phyloP scores from a whole-genome alignment of 768 basidiomycete species.

The Trametes coccinea region DNA sequence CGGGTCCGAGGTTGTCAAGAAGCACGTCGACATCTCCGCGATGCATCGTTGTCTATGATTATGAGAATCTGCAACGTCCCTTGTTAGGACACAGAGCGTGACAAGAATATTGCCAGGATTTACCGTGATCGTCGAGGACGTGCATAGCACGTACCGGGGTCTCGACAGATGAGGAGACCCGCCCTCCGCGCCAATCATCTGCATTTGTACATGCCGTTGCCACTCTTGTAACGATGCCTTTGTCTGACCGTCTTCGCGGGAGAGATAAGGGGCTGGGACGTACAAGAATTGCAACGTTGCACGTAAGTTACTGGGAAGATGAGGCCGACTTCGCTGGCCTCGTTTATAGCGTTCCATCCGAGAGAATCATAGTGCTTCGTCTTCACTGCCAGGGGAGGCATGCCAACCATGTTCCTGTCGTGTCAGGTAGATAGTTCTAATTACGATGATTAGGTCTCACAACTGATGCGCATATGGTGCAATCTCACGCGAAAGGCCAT shows the following conservation, averaged over 20 bases:
- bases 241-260: background rate
- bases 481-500: too few species aligned
- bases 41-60: background rate
- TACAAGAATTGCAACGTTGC: background rate
- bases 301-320: background rate
- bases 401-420: background rate
- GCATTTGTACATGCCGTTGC: background rate
- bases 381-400: background rate
- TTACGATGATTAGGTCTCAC: background rate
- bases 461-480: background rate
- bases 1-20: conserved; percentile 2
- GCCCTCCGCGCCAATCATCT: background rate
- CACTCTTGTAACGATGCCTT: background rate
- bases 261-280: conserved; percentile 1
- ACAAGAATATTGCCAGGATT: background rate
- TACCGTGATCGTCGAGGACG: background rate
- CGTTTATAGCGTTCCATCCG: background rate
- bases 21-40: conserved; percentile 11
- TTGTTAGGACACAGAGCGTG: background rate
- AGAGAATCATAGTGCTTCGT: background rate
- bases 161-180: background rate
- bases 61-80: background rate
- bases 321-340: background rate
- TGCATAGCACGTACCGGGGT: background rate
- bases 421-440: background rate